Evolutionary conservation across 305 asterid species (phyloP), one percentile per base, ranked within the genome.

Genomic region (Rubia balearica): DNA sequence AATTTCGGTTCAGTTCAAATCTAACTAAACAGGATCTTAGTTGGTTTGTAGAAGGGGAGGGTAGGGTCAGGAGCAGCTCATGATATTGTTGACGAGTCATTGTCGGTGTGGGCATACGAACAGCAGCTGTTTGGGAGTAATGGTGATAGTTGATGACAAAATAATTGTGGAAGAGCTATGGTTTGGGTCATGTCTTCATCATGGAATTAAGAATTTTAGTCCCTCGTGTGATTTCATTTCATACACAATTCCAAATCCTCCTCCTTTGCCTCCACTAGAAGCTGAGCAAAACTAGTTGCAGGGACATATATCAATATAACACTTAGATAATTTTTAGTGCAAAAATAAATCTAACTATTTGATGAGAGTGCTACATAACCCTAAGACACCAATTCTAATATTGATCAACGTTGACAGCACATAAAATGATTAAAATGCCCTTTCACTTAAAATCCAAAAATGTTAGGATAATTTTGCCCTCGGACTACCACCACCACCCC

Each of bases 141-240:
- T 76, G 79, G 77, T 5, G 73, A 41, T 67, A 67, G 71, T 76
- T 67, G 53, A 64, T 63, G 77, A 55, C 81, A 73, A 45, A 77
- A 80, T 74, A 40, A 67, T 71, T 64, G 71, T 41, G 22, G 42
- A 51, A 17, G 67, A 67, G 62, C 68, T 51, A 71, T 43, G 9
- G 41, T 42, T 80, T 17, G 59, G 68, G 79, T 80, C 79, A 46
- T n/a, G 77, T 80, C 79, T 61, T 68, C 69, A 71, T 80, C 72
- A 71, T 74, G 57, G 10, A 65, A 61, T 70, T 67, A 45, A 40
- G 76, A 76, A 73, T 79, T 66, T 76, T 75, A 71, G 63, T 41
- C 70, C 60, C 45, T 11, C 48, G 0, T 61, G 11, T 33, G 36
- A 70, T 57, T 49, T 59, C 5, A 12, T 45, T 33, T 33, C 38